Base-by-base conservation (phyloP, 192 early-diverging fungal species). In the Blastocladiella britannica region DNA sequence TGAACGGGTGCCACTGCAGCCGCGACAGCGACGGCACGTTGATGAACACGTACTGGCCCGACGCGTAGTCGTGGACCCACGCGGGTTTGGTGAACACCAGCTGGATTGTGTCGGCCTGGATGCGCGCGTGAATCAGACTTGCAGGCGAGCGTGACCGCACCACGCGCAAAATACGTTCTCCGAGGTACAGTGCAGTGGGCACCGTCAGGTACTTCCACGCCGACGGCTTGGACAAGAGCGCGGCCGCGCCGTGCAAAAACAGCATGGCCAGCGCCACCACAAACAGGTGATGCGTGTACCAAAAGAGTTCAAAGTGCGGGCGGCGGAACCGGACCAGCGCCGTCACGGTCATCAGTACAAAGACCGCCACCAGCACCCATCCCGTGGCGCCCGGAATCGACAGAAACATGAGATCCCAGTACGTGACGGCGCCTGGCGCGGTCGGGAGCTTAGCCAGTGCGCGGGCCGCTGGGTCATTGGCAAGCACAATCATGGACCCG, bases 251-350 rank as follows among this genome's bases (percentile, higher is more conserved):
- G 67, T 88, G 88, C 65, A 83, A 76, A 43, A 85, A 78, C 18
- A 79, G 72, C 24, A 76, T 80, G 31, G 81, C 80, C 66, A 90
- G 88, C 66, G 86, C 87, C 54, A 88, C 70, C 55, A 88, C 74
- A 65, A 88, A 88, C 26, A 90, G 70, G 61, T 90, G 86, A 61
- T 90, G 86, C 30, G 83, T 79, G 65, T 86, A 87, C 86, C 86
- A 90, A 62, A 90, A 90, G 31, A 78, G 63, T 63, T 90, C 84
- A 65, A 83, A 86, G 31, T 83, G 60, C 47, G 62, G 63, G 52
- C 65, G 67, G 29, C 82, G 72, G 43, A 82, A n/a, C 12, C 68
- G 70, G n/a, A 65, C 63, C 57, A 20, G 15, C 37, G 37, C 12
- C 37, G 37, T 47, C 15, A 9, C 37, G 15, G 37, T 20, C 15